These are phyloP conservation scores for Xanthoconium purpureum DNA, from an alignment of 768 basidiomycete species.

Conservation along the genomic window DNA sequence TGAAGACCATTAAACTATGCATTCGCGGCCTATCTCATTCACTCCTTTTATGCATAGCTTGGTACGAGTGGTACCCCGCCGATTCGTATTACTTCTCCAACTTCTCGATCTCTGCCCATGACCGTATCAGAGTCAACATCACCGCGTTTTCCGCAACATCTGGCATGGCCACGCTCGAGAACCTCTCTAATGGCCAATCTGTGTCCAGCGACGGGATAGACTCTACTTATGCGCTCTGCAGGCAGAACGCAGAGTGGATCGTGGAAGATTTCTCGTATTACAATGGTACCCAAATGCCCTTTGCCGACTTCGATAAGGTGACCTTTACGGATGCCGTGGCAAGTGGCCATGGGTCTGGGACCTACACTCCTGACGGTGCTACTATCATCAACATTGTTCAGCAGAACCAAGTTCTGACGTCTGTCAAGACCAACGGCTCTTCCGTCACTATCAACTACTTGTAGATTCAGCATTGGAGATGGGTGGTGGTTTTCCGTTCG, in stretches of 20 bases:
- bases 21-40: not conserved
- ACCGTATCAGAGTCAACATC: not conserved
- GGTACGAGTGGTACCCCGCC: not conserved
- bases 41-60: not conserved
- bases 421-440: not conserved
- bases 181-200: constrained; percentile 1
- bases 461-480: too few relatives aligned
- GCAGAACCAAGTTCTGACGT: not conserved
- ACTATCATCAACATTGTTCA: not conserved
- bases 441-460: not conserved
- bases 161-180: constrained; percentile 7
- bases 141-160: not conserved
- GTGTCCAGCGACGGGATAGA: not conserved
- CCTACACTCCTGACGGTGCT: not conserved
- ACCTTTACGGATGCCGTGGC: constrained; percentile 5
- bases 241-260: constrained; percentile 6
- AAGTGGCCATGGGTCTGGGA: not conserved
- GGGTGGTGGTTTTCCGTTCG: too few relatives aligned
- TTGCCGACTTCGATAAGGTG: constrained; percentile 6
- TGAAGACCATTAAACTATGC: not conserved
- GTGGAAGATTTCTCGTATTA: not conserved
- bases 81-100: not conserved
- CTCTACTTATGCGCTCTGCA: constrained; percentile 3
- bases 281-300: not conserved
- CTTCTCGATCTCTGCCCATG: not conserved